These are phyloP conservation scores for Glutinoglossum americanum DNA, from an alignment of 495 filamentous ascomycete species.

Conservation along the genomic window DNA sequence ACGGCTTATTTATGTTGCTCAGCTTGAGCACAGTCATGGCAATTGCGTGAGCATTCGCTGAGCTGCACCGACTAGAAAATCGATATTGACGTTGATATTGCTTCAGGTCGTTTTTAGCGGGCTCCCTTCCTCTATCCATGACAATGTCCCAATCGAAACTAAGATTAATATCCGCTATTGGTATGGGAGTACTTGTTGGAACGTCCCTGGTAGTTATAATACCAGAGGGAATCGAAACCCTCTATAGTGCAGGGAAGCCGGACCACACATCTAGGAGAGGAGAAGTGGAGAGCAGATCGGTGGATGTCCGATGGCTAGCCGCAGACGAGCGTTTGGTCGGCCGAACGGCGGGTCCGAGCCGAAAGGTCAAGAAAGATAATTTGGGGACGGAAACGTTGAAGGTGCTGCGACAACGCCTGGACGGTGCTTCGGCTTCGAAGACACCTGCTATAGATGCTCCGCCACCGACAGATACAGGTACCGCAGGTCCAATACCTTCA, in stretches of 20 bases:
- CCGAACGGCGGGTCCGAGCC: not conserved
- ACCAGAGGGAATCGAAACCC: constrained; percentile 83
- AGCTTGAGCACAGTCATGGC: constrained; percentile 81
- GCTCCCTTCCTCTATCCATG: constrained; percentile 79
- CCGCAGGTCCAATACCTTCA: not conserved
- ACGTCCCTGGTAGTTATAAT: constrained; percentile 94
- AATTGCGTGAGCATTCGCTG: constrained; percentile 42
- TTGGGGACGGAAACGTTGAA: not conserved
- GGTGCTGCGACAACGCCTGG: not conserved
- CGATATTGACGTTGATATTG: constrained; percentile 9
- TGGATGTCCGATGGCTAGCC: not conserved
- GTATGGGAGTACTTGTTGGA: constrained; percentile 83
- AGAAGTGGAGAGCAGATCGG: constrained; percentile 8
- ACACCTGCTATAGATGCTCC: not conserved
- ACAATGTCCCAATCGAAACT: constrained; percentile 74
- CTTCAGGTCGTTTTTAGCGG: constrained; percentile 77
- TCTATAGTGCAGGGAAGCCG: constrained; percentile 40
- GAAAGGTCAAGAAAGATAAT: not conserved
- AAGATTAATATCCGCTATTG: constrained; percentile 74
- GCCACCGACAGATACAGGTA: not conserved
- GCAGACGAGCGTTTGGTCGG: too few species aligned
- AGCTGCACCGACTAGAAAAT: constrained; percentile 6
- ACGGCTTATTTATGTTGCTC: constrained; percentile 74
- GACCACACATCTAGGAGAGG: constrained; percentile 21
- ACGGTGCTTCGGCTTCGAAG: not conserved